Base-by-base conservation (phyloP, 2,329 filamentous ascomycete genomes). In the Neofusicoccum parvum region DNA sequence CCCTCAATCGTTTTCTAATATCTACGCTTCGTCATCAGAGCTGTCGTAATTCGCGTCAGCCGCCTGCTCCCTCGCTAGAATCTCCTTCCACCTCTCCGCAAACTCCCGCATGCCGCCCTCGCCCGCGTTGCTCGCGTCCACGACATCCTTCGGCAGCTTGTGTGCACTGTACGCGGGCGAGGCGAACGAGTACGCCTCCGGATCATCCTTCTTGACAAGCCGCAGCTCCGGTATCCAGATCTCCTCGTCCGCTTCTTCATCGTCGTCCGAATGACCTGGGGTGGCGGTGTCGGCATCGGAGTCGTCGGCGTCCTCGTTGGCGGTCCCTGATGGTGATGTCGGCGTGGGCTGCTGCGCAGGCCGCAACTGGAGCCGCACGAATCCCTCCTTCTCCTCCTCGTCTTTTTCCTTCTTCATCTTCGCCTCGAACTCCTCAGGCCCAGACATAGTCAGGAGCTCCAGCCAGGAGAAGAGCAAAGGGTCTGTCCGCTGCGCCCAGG, bases 111-210 rank as follows among this genome's bases (percentile, higher is more conserved):
- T 85, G 0, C 90, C 90, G 3, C 90, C 91, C 64, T 91, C 87
- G 0, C 80, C 82, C 17, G 83, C 81, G 37, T 76, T 79, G 36
- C 85, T 86, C 2, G 87, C 87, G 72, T 89, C 87, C 1, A 97
- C 94, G 2, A 98, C 92, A 71, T 99, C 95, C 76, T 90, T 93
- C 0, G 95, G 95, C 71, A 99, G 80, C 79, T 98, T 99, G 75
- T 98, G 94, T 3, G 95, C 94, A 68, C 93, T 97, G 77, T 96
- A 98, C 73, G 94, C 91, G 1, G 92, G 87, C 4, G 91, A 90
- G 69, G 87, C 88, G 75, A 97, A 96, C 70, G 90, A 91, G 75
- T 92, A 95, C 0, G 94, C 94, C 67, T 94, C 91, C 0, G 94
- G 92, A 70, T 98, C 94, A 69, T 94, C 90, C 75, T 89, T 88